These are phyloP conservation scores for Flaveria ramosissima DNA, from an alignment of 129 eudicot genomes.

Conservation along the genomic window DNA sequence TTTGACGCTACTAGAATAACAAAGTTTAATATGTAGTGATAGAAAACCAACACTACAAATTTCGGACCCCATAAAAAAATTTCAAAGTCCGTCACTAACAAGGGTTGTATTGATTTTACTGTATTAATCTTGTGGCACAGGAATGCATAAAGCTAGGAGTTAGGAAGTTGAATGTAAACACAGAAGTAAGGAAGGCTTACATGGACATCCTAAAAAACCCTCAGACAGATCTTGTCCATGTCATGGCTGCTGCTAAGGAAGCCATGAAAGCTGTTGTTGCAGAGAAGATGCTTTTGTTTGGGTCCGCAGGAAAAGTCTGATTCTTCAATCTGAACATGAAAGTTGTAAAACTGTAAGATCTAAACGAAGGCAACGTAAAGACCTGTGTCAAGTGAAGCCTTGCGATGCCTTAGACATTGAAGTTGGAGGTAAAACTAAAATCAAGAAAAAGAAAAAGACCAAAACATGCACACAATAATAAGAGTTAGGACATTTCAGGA, in stretches of 20 bases:
- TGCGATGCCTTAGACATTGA: no score
- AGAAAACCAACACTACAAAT: no score
- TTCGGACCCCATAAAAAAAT: no score
- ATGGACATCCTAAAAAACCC: conserved; percentile 67
- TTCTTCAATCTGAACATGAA: conserved; percentile 32
- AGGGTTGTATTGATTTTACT: not conserved
- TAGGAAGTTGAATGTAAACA: conserved; percentile 93
- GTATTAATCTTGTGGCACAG: conserved; percentile 35
- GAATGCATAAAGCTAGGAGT: conserved; percentile 84
- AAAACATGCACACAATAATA: no score
- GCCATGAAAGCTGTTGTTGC: conserved; percentile 92
- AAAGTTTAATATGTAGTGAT: no score
- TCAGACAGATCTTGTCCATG: conserved; percentile 74
- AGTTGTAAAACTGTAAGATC: not conserved
- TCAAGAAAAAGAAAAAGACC: no score
- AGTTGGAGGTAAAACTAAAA: no score
- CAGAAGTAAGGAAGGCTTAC: conserved; percentile 95
- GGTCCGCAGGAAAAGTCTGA: conserved; percentile 73
- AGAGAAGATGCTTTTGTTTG: conserved; percentile 88
- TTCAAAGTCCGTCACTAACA: no score
- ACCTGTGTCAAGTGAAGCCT: no score
- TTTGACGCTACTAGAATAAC: no score
- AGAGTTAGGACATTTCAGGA: no score
- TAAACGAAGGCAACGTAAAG: not conserved
- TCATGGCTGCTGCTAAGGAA: conserved; percentile 82